These are phyloP conservation scores for Camelina sativa DNA, from an alignment of 345 rosid species.

Conservation along the genomic window DNA sequence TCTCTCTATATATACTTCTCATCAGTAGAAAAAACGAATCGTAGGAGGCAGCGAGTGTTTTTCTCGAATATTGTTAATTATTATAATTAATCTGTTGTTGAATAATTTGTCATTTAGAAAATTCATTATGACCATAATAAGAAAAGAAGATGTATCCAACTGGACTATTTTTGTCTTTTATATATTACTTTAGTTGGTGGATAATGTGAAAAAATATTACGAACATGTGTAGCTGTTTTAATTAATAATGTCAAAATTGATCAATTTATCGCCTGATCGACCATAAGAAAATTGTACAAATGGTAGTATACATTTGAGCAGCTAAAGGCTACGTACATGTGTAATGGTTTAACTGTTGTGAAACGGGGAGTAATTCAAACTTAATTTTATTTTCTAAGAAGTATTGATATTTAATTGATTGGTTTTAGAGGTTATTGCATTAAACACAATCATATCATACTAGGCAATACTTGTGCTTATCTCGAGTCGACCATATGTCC, in stretches of 20 bases:
- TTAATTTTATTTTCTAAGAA: too few species aligned
- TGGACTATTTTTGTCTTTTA: not conserved
- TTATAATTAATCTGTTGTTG: slow-evolving; percentile 2
- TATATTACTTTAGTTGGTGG: slow-evolving; percentile 6
- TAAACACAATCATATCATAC: not conserved
- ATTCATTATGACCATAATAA: slow-evolving; percentile 19
- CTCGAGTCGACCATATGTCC: not conserved
- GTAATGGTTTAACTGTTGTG: not conserved
- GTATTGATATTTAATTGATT: not conserved
- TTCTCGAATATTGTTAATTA: slow-evolving; percentile 22
- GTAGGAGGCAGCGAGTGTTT: slow-evolving; percentile 19
- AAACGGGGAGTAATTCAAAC: too few species aligned
- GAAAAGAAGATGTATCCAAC: not conserved
- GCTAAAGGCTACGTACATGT: not conserved
- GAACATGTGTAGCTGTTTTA: not conserved
- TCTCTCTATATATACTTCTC: slow-evolving; percentile 18
- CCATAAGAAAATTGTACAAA: not conserved
- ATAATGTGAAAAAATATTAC: not conserved
- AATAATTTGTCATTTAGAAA: slow-evolving; percentile 1
- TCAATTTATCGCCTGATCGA: not conserved
- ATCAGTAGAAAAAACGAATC: not conserved
- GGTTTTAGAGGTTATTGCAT: not conserved
- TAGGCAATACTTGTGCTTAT: not conserved
- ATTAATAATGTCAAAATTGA: not conserved
- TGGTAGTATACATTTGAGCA: not conserved